A percentile compares a stretch with the other conserved stretches of the same genome.
Conservation (phyloP, 371 early-diverging fungal species). For the Syncephalastrum monosporum region DNA sequence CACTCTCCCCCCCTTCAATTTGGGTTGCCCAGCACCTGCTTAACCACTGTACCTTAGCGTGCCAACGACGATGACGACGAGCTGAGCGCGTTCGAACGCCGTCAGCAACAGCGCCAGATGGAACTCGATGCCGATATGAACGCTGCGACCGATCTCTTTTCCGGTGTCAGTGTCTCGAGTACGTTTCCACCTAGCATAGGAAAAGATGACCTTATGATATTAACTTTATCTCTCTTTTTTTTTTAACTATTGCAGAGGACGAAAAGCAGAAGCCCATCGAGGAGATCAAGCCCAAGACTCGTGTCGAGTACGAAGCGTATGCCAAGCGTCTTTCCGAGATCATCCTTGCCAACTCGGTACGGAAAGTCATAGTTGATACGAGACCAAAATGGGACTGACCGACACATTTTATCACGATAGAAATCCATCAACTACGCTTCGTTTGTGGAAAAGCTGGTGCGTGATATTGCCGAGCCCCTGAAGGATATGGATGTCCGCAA, state of each 20-base stretch:
- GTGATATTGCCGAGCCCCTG: slow-evolving; percentile 75
- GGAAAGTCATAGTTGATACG: slow-evolving; percentile 14
- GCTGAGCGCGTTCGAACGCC: slow-evolving; percentile 63
- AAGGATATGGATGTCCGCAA: slow-evolving; percentile 84
- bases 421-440: slow-evolving; percentile 51
- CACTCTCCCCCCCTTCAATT: not conserved
- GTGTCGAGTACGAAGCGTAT: slow-evolving; percentile 82
- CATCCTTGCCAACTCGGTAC: slow-evolving; percentile 71
- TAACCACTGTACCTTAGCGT: slow-evolving; percentile 1
- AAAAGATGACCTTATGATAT: too few species aligned
- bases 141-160: slow-evolving; percentile 84
- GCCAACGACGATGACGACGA: slow-evolving; percentile 55
- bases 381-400: not conserved
- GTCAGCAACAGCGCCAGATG: slow-evolving; percentile 63
- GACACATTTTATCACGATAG: slow-evolving; percentile 12
- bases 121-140: slow-evolving; percentile 82
- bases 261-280: slow-evolving; percentile 57
- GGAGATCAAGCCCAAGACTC: slow-evolving; percentile 75
- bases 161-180: slow-evolving; percentile 64
- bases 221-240: too few species aligned
- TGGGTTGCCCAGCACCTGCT: not conserved
- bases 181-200: slow-evolving; percentile 26
- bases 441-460: slow-evolving; percentile 80
- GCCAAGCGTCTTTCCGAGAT: slow-evolving; percentile 66
- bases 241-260: slow-evolving; percentile 26